Conservation (phyloP, 139 green algal species). For the Micractinium conductrix region DNA sequence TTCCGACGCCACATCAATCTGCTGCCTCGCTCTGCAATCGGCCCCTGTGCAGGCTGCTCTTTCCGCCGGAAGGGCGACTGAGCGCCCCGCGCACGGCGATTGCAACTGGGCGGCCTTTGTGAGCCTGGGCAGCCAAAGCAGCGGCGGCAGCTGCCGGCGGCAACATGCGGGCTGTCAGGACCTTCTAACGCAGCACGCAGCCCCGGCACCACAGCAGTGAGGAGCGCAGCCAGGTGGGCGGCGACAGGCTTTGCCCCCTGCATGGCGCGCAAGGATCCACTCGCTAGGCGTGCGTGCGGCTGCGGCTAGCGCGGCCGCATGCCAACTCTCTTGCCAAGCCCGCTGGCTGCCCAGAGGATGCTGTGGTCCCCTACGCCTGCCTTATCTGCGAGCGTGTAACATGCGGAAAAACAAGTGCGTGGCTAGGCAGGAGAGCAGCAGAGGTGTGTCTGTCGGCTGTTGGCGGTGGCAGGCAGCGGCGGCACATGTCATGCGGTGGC, state of each 20-base stretch:
- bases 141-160: neutral
- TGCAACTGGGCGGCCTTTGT: neutral
- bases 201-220: slow-evolving; percentile 1
- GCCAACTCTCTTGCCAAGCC: too few species aligned
- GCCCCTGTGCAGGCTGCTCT: slow-evolving; percentile 79
- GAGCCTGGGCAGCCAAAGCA: neutral
- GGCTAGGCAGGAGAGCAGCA: neutral
- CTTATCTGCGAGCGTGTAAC: too few species aligned
- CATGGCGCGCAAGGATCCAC: neutral
- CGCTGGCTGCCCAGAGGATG: too few species aligned
- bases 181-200: neutral
- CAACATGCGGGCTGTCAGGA: neutral
- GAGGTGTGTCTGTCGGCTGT: too few species aligned
- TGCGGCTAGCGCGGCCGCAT: too few species aligned
- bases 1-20: too few species aligned
- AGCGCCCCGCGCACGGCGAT: slow-evolving; percentile 20
- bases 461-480: too few species aligned
- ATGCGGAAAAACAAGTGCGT: slow-evolving; percentile 7
- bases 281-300: too few species aligned
- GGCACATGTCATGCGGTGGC: too few species aligned
- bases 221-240: neutral
- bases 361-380: too few species aligned
- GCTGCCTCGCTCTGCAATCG: too few species aligned
- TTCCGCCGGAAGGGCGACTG: slow-evolving; percentile 96
- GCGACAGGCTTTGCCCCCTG: neutral